Evolutionary conservation across 2,329 filamentous ascomycete genomes (phyloP).

Genomic region (Colletotrichum eremochloae): DNA sequence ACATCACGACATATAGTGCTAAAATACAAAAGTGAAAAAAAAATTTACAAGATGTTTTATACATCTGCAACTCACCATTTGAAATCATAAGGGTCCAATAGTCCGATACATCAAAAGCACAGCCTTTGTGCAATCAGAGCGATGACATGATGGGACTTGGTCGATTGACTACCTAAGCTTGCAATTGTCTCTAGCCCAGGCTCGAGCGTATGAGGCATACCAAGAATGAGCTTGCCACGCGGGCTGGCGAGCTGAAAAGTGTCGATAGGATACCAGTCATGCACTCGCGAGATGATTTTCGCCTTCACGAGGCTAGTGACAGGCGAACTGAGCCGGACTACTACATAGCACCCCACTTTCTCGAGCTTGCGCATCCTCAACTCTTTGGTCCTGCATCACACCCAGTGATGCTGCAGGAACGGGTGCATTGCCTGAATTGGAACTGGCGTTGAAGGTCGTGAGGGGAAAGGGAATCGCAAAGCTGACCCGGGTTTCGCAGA

Average conservation of each 20-base stretch:
- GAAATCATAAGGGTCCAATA: not conserved
- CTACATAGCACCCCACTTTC: not conserved
- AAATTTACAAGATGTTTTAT: not conserved
- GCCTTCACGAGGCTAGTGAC: not conserved
- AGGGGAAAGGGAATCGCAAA: constrained; percentile 13
- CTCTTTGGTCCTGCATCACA: constrained; percentile 12
- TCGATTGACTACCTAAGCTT: not conserved
- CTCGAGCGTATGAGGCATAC: not conserved
- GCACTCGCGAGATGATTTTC: not conserved
- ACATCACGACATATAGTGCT: not conserved
- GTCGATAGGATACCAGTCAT: not conserved
- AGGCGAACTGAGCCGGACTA: not conserved
- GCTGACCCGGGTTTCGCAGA: constrained; percentile 7
- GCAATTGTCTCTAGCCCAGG: constrained; percentile 1
- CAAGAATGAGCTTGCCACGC: constrained; percentile 14
- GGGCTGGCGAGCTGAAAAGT: not conserved
- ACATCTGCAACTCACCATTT: not conserved
- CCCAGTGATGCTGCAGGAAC: constrained; percentile 28
- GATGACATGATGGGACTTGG: not conserved
- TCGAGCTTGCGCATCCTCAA: not conserved
- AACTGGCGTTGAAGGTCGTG: constrained; percentile 14
- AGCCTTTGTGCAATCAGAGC: not conserved
- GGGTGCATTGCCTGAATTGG: constrained; percentile 25
- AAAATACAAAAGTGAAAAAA: too few species aligned
- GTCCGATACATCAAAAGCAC: not conserved